Evolutionary conservation across 306 rosid species (phyloP).

Genomic region (Pyrus communis): DNA sequence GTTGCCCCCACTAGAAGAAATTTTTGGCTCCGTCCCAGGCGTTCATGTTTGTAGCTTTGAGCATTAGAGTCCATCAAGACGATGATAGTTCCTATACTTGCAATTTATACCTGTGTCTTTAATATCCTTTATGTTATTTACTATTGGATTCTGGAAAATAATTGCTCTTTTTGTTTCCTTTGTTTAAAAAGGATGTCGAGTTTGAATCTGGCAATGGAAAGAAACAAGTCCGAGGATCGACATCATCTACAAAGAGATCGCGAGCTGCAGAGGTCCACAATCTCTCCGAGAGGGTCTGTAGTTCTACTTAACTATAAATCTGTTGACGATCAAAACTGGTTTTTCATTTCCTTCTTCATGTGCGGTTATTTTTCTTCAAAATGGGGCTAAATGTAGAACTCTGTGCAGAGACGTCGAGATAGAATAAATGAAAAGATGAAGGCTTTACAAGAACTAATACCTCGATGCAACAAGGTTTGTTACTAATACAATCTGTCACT

Average conservation of each 20-base stretch:
- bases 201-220: slow-evolving; percentile 45
- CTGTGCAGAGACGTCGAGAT: slow-evolving; percentile 75
- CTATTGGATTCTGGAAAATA: background rate
- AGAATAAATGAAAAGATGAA: slow-evolving; percentile 86
- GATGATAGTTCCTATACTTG: background rate
- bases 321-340: background rate
- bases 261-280: slow-evolving; percentile 89
- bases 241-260: slow-evolving; percentile 57
- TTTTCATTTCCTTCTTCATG: background rate
- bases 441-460: slow-evolving; percentile 81
- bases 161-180: background rate
- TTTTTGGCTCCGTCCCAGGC: background rate
- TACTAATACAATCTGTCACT: background rate
- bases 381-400: slow-evolving; percentile 5
- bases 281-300: slow-evolving; percentile 82
- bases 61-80: background rate
- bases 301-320: background rate
- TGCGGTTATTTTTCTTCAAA: slow-evolving; percentile 2
- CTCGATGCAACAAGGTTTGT: slow-evolving; percentile 73
- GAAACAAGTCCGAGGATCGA: slow-evolving; percentile 42
- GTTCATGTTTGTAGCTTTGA: background rate
- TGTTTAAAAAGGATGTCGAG: slow-evolving; percentile 37
- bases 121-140: background rate
- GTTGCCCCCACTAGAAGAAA: no score
- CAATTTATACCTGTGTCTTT: background rate